These are phyloP conservation scores for Geranium rotundifolium DNA, from an alignment of 345 rosid genomes.

Conservation along the genomic window DNA sequence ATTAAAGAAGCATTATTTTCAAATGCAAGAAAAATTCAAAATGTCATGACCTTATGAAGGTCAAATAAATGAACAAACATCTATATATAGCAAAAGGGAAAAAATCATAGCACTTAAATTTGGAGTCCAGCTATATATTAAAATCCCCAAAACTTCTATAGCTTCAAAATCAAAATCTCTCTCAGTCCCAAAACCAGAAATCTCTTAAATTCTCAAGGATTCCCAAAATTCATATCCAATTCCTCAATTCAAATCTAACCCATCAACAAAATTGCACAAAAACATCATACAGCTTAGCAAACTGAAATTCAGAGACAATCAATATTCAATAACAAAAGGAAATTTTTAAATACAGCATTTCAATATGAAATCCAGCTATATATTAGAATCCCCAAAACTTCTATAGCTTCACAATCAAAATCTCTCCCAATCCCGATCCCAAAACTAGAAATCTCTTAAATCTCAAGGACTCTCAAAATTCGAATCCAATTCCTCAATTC, in stretches of 20 bases:
- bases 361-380: neutral
- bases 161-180: neutral
- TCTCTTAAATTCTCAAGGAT: too few relatives aligned
- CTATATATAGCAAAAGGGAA: too few relatives aligned
- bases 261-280: neutral
- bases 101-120: neutral
- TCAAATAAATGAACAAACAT: too few relatives aligned
- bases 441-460: neutral
- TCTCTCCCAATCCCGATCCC: neutral
- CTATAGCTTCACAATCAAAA: neutral
- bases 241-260: too few relatives aligned
- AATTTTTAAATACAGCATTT: neutral
- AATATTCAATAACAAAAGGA: too few relatives aligned
- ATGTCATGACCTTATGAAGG: too few relatives aligned
- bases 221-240: too few relatives aligned
- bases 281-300: neutral
- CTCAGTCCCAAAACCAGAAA: neutral
- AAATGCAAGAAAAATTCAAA: too few relatives aligned
- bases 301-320: neutral
- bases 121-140: neutral
- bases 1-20: too few relatives aligned
- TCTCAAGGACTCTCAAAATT: neutral
- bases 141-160: neutral
- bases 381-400: neutral
- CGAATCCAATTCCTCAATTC: neutral